Evolutionary conservation across 2,329 filamentous ascomycete species (phyloP).

Genomic region (Sporothrix luriei): DNA sequence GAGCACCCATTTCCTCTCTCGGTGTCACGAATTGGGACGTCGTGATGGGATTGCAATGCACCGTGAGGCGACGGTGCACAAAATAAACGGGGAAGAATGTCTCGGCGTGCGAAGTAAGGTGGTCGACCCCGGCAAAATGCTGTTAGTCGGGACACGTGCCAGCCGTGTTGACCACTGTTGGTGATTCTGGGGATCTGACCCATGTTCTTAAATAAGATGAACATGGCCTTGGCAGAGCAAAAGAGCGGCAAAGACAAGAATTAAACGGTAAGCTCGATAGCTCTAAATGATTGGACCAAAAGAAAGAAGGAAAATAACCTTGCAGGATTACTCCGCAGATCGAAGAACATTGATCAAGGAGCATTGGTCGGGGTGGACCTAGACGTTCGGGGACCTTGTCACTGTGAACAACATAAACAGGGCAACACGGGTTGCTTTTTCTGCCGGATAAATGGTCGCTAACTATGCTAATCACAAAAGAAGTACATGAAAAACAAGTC

Average conservation of each 20-base stretch:
- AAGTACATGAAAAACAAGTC: neutral
- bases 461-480: neutral
- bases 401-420: neutral
- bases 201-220: conserved; percentile 14
- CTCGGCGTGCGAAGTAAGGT: conserved; percentile 7
- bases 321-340: too few species aligned
- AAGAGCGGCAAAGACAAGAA: neutral
- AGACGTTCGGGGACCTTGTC: neutral
- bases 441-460: neutral
- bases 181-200: conserved; percentile 11
- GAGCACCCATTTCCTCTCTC: neutral
- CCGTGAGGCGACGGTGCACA: neutral
- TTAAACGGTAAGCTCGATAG: neutral
- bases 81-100: conserved; percentile 14
- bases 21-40: neutral
- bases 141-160: conserved; percentile 11
- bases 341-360: too few species aligned
- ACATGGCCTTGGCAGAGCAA: conserved; percentile 3
- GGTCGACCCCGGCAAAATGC: neutral
- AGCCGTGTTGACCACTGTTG: conserved; percentile 12
- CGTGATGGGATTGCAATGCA: neutral
- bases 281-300: too few species aligned
- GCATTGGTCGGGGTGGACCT: neutral
- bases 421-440: neutral
- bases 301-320: neutral